Base-by-base conservation (phyloP, 1,139 yeast species). In the Yamadazyma dendronema region DNA sequence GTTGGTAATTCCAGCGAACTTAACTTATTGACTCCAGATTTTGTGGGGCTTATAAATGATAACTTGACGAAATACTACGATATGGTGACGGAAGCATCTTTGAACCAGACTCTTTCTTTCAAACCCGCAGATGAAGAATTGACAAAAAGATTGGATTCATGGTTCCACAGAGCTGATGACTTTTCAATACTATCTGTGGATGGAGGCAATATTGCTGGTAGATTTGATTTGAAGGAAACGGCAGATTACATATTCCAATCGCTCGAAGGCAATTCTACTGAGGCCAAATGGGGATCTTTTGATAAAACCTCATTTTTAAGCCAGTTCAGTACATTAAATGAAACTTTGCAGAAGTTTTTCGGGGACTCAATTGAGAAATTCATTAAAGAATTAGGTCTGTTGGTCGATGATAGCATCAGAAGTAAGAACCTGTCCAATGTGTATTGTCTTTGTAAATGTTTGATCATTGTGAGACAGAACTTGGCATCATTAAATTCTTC, bases 21-120 rank as follows among this genome's bases (percentile, higher is more conserved):
- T 35, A 4, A 36, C 21, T 23, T 44, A 10, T 36, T 44, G 22
- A 35, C 46, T 2, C 12, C 40, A 6, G 38, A 45, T 4, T 39
- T 48, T 23, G 48, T 46, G 9, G 35, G 34, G 19, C 29, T 48
- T 24, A 42, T 47, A 7, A 39, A 39, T 22, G 40, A 39, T 7
- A 40, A 47, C 23, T 29, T 46, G 19, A 12, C 37, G 11, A 17
- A 17, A 2, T 48, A 48, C 30, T 46, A 42, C 26, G 38, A 44
- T n/a, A 7, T 33, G 15, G 32, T 47, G 0, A 37, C 40, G 5
- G 34, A 34, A 27, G 48, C 51, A 4, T 39, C 49, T 4, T 27
- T 32, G n/a, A 34, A 42, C 24, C 19, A 38, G 6, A 34, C 49
- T 3, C 41, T 37, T 13, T 41, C 45, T 4, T 31, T 42, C 31